Evolutionary conservation across 1,284 basidiomycete genomes (phyloP), one percentile per base, ranked within the genome.

Genomic region (Calocybe gambosa): DNA sequence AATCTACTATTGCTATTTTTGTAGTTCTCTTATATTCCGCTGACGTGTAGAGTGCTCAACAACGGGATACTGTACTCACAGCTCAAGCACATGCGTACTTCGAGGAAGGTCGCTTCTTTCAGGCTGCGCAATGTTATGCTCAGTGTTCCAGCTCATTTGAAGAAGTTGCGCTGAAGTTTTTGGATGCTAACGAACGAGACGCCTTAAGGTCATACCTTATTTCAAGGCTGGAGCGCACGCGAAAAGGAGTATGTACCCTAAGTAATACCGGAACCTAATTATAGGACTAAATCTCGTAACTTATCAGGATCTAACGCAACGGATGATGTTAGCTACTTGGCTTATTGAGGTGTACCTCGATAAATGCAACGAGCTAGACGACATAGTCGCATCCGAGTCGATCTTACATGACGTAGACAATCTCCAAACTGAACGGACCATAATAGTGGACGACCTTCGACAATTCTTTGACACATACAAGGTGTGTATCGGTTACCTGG

Each of bases 281-380:
- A 23, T 23, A 23, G 21, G 7, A 8, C 36, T 43, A 35, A 41
- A 26, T n/a, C 20, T 45, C 38, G 45, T 46, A 15, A 52, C 20
- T 2, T 15, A 15, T 20, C 19, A 94, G 91, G 92, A 96, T 56
- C 57, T 90, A 39, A 93, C 91, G 0, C 93, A 97, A 63, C 78
- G 96, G 26, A 93, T 95, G 85, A 95, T 99, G 87, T 73, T 99
- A 6, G 93, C 96, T 1, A 98, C 94, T 0, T 99, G 96, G 96
- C 83, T 99, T 5, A 85, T 96, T 23, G 96, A 99, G 65, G 93
- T 99, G 55, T 98, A 94, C 62, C 79, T 99, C 18, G 89, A 86
- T 67, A 98, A 96, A 70, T 93, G 93, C 64, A 95, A 97, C 59
- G 90, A 95, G 54, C 73, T 98, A 40, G 96, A 99, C 61, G 96